Base-by-base conservation (phyloP, 805 yeast genomes). In the Nakazawaea holstii region DNA sequence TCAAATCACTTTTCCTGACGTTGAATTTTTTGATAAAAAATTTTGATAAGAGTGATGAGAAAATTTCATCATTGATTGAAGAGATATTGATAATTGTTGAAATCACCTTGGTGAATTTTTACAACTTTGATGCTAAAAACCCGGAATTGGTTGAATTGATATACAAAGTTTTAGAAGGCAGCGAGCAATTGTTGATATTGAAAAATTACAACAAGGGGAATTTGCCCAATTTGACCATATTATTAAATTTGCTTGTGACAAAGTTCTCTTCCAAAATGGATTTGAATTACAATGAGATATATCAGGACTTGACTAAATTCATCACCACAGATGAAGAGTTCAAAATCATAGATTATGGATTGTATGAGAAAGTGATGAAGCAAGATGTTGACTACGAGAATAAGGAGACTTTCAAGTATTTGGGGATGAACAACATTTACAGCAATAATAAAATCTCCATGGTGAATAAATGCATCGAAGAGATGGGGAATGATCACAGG, bases 1-100 rank as follows among this genome's bases (percentile, higher is more conserved):
- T 53, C 49, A 56, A 57, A 33, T 59, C 68, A 0, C 41, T 70
- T 13, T 55, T 66, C 35, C 56, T 51, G 8, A 53, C 68, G 28
- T 45, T 68, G n/a, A 58, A 49, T 35, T 62, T 39, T 11, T 31
- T 43, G 33, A 15, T 43, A 17, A 44, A 44, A 24, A 32, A 47
- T 13, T 51, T 46, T 8, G 31, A 43, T 8, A 39, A 49, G 8
- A 49, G 48, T 26, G 27, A 42, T 14, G 50, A 43, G 2, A 45
- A 46, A 15, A 40, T 61, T 9, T 41, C 38, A 28, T 48, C 58
- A 2, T 41, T 62, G 24, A 43, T 55, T 6, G 66, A 62, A 45
- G 67, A 64, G 44, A 41, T 57, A 5, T 52, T 62, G n/a, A 38
- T 56, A 9, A 47, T 59, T 8, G 26, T 62, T 9, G 56, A 63